A percentile compares a stretch with the other conserved stretches of the same genome.
Evolutionary conservation across 2,329 filamentous ascomycete genomes (phyloP).

Genomic region (Sclerotinia borealis): DNA sequence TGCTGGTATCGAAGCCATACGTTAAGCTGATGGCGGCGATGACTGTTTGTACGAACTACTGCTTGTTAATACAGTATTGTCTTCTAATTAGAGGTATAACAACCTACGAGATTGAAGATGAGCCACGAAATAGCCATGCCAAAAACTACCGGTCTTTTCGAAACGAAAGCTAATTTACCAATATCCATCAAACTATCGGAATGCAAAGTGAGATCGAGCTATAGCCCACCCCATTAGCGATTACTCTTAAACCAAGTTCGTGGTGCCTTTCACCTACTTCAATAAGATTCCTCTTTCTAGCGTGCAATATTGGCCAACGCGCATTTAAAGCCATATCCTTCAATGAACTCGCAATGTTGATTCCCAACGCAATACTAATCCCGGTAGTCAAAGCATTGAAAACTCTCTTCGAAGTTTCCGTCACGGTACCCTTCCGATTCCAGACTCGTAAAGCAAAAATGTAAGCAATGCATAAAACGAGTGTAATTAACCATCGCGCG

Average conservation of each 20-base stretch:
- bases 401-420: constrained; percentile 34
- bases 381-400: constrained; percentile 42
- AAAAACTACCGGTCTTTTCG: constrained; percentile 28
- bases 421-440: constrained; percentile 28
- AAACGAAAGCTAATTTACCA: constrained; percentile 28
- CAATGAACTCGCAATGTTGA: constrained; percentile 39
- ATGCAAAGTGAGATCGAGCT: constrained; percentile 32
- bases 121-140: constrained; percentile 30
- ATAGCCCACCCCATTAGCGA: constrained; percentile 11
- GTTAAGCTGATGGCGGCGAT: constrained; percentile 39
- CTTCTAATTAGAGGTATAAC: background rate
- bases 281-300: constrained; percentile 33
- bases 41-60: constrained; percentile 38
- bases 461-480: constrained; percentile 24
- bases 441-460: constrained; percentile 16
- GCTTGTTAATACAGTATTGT: background rate
- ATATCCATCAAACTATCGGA: constrained; percentile 32
- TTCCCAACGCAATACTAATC: constrained; percentile 38
- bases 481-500: constrained; percentile 22
- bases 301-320: constrained; percentile 42
- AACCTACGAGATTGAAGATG: constrained; percentile 31
- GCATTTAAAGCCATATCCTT: constrained; percentile 40
- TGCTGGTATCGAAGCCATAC: constrained; percentile 38
- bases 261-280: constrained; percentile 32
- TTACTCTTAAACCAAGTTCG: background rate